Conservation (phyloP, 106 monocot species). For the Alisma plantagoaquatica region DNA sequence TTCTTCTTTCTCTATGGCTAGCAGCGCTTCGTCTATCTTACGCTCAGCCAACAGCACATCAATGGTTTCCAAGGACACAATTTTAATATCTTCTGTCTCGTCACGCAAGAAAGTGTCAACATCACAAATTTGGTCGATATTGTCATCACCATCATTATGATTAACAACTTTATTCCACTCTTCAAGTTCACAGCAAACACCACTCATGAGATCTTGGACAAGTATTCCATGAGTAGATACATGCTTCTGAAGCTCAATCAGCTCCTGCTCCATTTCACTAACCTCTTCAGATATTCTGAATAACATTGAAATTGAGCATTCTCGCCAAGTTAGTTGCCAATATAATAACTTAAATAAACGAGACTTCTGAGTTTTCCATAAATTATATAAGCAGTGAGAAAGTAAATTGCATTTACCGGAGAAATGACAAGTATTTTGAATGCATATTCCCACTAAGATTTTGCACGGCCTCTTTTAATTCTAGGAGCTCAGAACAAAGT, state of each 20-base stretch:
- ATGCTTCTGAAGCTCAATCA: constrained; percentile 88
- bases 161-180: constrained; percentile 56
- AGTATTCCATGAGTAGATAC: constrained; percentile 86
- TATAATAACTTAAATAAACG: no score
- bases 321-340: no score
- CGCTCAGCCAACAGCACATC: constrained; percentile 81
- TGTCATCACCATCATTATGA: constrained; percentile 23
- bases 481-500: constrained; percentile 71
- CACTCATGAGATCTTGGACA: constrained; percentile 92
- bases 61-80: constrained; percentile 51
- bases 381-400: no score
- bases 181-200: constrained; percentile 76
- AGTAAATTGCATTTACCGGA: constrained; percentile 60
- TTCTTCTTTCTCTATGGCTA: constrained; percentile 63
- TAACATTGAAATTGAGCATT: no score
- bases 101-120: constrained; percentile 27
- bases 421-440: constrained; percentile 59
- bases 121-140: constrained; percentile 32
- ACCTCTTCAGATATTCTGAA: constrained; percentile 98
- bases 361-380: no score
- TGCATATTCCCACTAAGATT: constrained; percentile 71
- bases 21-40: constrained; percentile 73
- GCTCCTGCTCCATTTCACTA: constrained; percentile 82
- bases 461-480: constrained; percentile 81
- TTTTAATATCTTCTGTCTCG: constrained; percentile 35